Percentiles rank a stretch among this genome's conserved stretches.
Evolutionary conservation across 441 rosid genomes (phyloP).

Genomic region (Bruguiera hainesii): DNA sequence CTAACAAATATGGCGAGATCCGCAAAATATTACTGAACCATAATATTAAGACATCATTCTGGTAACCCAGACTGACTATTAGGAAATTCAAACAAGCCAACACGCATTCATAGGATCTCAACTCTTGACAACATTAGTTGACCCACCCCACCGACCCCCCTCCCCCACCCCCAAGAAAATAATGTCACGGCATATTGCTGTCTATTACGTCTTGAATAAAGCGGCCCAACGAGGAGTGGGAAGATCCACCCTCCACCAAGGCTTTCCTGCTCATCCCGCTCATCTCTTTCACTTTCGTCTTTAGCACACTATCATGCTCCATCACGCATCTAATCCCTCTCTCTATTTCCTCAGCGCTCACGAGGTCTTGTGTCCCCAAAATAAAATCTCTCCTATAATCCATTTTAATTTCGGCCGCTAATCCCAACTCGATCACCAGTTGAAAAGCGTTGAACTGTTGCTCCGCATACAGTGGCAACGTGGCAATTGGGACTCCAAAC

Average conservation of each 20-base stretch:
- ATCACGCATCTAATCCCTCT: constrained; percentile 34
- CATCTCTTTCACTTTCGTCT: constrained; percentile 33
- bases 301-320: constrained; percentile 26
- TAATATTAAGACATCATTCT: no score
- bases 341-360: constrained; percentile 35
- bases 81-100: no score
- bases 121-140: no score
- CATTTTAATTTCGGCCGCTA: constrained; percentile 40
- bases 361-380: not conserved
- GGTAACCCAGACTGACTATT: no score
- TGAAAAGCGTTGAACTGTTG: constrained; percentile 50
- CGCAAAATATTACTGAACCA: no score
- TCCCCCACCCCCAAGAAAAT: no score
- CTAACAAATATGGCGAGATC: no score
- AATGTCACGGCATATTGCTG: constrained; percentile 1
- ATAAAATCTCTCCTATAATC: constrained; percentile 25
- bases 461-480: constrained; percentile 49
- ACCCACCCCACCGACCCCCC: no score
- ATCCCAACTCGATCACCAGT: constrained; percentile 39
- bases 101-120: no score
- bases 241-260: constrained; percentile 41
- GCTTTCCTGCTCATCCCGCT: constrained; percentile 34
- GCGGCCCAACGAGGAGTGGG: constrained; percentile 16
- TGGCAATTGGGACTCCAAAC: constrained; percentile 44
- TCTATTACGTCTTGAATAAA: constrained; percentile 17